Evolutionary conservation across 257 asterid species (phyloP).

Genomic region (Eucommia ulmoides): DNA sequence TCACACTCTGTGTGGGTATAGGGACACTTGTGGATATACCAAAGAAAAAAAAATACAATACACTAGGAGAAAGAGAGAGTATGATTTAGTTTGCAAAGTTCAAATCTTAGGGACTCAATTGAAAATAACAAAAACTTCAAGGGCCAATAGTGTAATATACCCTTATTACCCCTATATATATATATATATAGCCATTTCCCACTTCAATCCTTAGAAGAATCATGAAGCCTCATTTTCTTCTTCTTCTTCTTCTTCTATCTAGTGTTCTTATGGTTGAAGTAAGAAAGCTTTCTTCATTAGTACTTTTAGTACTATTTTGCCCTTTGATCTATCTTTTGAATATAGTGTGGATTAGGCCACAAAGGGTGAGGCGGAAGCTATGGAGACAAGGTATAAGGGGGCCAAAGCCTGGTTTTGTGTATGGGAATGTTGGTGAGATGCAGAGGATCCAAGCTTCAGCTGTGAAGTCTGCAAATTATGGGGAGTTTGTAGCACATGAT

Average conservation of each 20-base stretch:
- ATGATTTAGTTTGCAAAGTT: too few relatives aligned
- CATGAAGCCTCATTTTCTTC: constrained; percentile 27
- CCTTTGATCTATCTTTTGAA: constrained; percentile 15
- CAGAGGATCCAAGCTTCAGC: constrained; percentile 40
- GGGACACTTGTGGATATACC: too few relatives aligned
- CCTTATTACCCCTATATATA: too few relatives aligned
- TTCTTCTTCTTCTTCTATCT: constrained; percentile 10
- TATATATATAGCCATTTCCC: too few relatives aligned
- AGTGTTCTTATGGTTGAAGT: constrained; percentile 1
- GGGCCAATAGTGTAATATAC: too few relatives aligned
- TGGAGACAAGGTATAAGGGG: constrained; percentile 61
- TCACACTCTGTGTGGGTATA: too few relatives aligned
- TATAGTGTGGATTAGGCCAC: constrained; percentile 29
- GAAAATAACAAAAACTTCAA: too few relatives aligned
- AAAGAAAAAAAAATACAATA: too few relatives aligned
- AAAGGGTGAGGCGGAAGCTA: constrained; percentile 36
- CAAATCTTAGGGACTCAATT: too few relatives aligned
- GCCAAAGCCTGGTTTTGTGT: constrained; percentile 41
- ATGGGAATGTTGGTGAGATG: constrained; percentile 73
- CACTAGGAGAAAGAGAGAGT: too few relatives aligned
- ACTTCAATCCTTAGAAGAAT: too few relatives aligned
- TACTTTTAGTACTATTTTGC: constrained; percentile 7
- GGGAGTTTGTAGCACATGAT: constrained; percentile 68
- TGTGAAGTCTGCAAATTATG: constrained; percentile 11
- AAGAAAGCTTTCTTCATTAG: not conserved